Percentiles rank a stretch among this genome's conserved stretches.
Evolutionary conservation across 148 eudicot genomes (phyloP).

Genomic region (Oxyria digyna): DNA sequence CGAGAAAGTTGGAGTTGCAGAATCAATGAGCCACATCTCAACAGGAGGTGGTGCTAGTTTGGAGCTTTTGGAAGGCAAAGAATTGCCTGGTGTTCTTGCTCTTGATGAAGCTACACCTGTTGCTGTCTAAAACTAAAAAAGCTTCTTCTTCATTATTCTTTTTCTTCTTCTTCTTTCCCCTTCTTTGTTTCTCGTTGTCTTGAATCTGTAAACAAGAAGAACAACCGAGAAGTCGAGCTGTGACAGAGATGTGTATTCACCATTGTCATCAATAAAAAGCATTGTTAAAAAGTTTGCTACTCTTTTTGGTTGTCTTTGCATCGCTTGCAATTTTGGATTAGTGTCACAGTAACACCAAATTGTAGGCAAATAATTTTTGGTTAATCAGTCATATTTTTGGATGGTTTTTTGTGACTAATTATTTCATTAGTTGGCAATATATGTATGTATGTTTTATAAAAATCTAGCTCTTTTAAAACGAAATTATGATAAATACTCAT

Average conservation of each 20-base stretch:
- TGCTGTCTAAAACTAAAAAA: conserved; percentile 22
- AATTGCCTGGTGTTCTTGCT: conserved; percentile 78
- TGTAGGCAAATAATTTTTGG: no score
- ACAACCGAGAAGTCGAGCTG: neutral
- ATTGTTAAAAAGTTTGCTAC: neutral
- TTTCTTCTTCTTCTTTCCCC: conserved; percentile 2
- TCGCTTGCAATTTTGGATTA: no score
- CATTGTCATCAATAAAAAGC: neutral
- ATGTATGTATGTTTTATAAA: no score
- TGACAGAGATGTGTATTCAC: conserved; percentile 5
- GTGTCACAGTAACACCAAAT: no score
- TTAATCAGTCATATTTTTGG: no score
- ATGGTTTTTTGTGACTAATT: no score
- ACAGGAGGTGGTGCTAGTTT: conserved; percentile 96
- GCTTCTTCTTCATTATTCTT: conserved; percentile 5
- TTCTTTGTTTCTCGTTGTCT: neutral
- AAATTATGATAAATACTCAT: neutral
- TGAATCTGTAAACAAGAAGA: neutral
- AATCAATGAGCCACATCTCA: conserved; percentile 88
- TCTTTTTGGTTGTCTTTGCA: neutral
- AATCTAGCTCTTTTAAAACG: no score
- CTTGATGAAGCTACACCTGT: conserved; percentile 66
- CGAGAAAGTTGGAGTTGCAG: conserved; percentile 81
- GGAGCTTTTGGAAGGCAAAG: conserved; percentile 90
- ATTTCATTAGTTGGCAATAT: no score